Conservation (phyloP, 2,329 filamentous ascomycete species). For the Cephalotrichum gorgonifer region DNA sequence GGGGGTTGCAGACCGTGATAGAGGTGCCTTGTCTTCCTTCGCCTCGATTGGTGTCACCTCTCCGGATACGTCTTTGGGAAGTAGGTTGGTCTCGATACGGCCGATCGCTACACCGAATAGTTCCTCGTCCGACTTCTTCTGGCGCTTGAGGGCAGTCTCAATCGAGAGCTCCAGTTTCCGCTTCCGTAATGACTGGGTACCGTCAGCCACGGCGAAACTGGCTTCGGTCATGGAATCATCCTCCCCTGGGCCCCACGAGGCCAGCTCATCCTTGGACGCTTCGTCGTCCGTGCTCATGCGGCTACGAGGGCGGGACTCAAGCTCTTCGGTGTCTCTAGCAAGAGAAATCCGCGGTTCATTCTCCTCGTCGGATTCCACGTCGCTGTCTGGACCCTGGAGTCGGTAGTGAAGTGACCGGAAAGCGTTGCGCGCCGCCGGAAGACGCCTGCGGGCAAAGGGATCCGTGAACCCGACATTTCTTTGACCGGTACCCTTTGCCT, state of each 20-base stretch:
- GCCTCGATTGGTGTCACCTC: slow-evolving; percentile 24
- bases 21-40: slow-evolving; percentile 33
- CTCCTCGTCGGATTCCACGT: slow-evolving; percentile 87
- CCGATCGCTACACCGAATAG: slow-evolving; percentile 55
- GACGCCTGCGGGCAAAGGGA: slow-evolving; percentile 54
- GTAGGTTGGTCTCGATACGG: slow-evolving; percentile 28
- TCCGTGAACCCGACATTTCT: slow-evolving; percentile 27
- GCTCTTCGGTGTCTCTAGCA: slow-evolving; percentile 71
- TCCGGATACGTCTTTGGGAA: slow-evolving; percentile 23
- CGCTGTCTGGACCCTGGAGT: slow-evolving; percentile 30
- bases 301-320: slow-evolving; percentile 71
- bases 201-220: slow-evolving; percentile 56
- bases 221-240: slow-evolving; percentile 63
- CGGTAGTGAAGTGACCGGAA: slow-evolving; percentile 73
- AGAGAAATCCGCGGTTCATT: slow-evolving; percentile 46
- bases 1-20: slow-evolving; percentile 37
- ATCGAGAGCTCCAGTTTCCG: slow-evolving; percentile 64
- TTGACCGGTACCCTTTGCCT: slow-evolving; percentile 37
- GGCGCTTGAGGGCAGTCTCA: slow-evolving; percentile 63
- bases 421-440: slow-evolving; percentile 44
- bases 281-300: slow-evolving; percentile 57
- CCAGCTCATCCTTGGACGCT: slow-evolving; percentile 37
- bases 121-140: slow-evolving; percentile 71
- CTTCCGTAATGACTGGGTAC: slow-evolving; percentile 47
- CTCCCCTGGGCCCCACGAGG: slow-evolving; percentile 37